Conservation (phyloP, 352 stramenopile species). For the Saprolegnia parasitica region DNA sequence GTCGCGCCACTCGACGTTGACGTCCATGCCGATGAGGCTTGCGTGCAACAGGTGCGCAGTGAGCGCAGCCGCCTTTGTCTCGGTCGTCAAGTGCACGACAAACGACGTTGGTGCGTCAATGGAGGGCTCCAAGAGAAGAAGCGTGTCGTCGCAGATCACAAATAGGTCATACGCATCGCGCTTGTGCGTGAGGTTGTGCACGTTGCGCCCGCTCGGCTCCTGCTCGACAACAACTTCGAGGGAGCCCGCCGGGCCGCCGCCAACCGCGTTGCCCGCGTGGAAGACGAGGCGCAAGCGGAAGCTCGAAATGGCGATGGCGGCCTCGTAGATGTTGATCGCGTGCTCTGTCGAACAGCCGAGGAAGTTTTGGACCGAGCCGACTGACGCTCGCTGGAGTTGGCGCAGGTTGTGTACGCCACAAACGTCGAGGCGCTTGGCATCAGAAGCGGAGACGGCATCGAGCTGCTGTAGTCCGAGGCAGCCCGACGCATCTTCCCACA, state of each 20-base stretch:
- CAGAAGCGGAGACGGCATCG: background rate
- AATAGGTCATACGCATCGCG: background rate
- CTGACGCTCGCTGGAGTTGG: background rate
- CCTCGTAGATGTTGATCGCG: background rate
- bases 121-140: background rate
- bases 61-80: background rate
- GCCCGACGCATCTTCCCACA: conserved; percentile 17
- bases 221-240: background rate
- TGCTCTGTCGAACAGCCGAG: background rate
- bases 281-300: background rate
- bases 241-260: background rate
- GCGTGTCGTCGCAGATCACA: background rate
- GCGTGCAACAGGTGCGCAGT: conserved; percentile 8
- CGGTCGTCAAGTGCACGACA: background rate
- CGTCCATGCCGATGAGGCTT: conserved; percentile 6
- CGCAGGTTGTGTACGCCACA: conserved; percentile 9
- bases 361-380: background rate
- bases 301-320: background rate
- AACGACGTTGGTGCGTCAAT: background rate
- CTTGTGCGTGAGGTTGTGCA: background rate
- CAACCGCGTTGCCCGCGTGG: background rate
- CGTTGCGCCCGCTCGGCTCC: background rate
- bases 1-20: background rate
- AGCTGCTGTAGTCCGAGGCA: conserved; percentile 1
- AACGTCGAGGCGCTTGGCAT: conserved; percentile 3